A percentile compares a stretch with the other conserved stretches of the same genome.
Evolutionary conservation across 2,329 filamentous ascomycete species (phyloP).

Genomic region (Colletotrichum sp.): DNA sequence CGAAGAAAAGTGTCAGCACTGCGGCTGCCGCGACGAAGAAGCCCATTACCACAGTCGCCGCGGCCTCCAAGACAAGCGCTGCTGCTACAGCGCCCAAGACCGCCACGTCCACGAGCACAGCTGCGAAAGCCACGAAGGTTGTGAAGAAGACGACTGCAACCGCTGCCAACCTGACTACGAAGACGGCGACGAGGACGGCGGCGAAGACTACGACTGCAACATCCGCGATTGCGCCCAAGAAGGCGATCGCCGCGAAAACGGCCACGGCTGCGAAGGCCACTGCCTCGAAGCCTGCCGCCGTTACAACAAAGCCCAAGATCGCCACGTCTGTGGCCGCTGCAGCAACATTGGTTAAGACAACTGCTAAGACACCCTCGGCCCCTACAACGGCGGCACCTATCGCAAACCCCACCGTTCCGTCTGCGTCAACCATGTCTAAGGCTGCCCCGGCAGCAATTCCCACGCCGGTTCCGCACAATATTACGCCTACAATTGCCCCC

Average conservation of each 20-base stretch:
- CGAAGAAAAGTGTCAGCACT: constrained; percentile 17
- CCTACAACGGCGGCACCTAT: not conserved
- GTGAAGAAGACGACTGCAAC: not conserved
- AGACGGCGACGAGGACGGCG: not conserved
- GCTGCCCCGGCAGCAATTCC: not conserved
- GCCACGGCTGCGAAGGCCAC: not conserved
- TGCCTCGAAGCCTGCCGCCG: not conserved
- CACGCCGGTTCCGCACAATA: not conserved
- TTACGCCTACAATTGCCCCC: not conserved
- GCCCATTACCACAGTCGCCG: not conserved
- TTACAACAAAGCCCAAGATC: not conserved
- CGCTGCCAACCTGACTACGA: not conserved
- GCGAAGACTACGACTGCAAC: not conserved
- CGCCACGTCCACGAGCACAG: not conserved
- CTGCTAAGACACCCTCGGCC: not conserved
- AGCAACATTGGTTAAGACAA: not conserved
- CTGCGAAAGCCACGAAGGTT: not conserved
- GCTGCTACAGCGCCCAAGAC: not conserved
- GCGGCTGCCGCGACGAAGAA: not conserved
- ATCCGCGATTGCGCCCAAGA: not conserved
- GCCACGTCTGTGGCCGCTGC: not conserved
- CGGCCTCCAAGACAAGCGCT: not conserved
- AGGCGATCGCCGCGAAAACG: not conserved
- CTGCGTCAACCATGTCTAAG: not conserved
- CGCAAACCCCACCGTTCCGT: not conserved